Base-by-base conservation (phyloP, 1,284 basidiomycete species). In the Schizophyllum commune region DNA sequence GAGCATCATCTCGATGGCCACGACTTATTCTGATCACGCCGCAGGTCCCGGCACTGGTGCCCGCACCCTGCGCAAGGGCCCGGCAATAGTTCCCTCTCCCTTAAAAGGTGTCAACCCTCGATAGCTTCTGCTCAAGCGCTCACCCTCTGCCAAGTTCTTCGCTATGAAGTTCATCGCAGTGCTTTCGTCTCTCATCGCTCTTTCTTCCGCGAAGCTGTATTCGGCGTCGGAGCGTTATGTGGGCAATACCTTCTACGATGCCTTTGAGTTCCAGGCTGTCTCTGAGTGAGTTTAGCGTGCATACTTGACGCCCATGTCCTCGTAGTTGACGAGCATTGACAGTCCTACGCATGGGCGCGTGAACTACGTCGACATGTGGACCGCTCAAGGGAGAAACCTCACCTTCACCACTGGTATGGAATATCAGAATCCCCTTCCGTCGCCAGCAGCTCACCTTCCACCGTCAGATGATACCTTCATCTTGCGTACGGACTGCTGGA, bases 311-410 rank as follows among this genome's bases (percentile, higher is more conserved):
- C 17, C 9, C 13, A 47, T 3, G 39, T 17, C 39, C 3, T 47
- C 4, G 39, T 13, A 13, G 39, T 8, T 47, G 39, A 47, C 39
- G 17, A 47, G 27, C 39, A 11, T 71, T 22, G 67, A 77, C 61
- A 83, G 85, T 67, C 83, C 82, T 1, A 85, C 83, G 0, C 78
- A 83, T 65, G 83, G 83, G 11, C 73, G 78, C 60, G 81, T 82
- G 57, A 80, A 84, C 71, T 85, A 79, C 62, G 74, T 83, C 32
- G 72, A 77, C 64, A 65, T 75, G 63, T 53, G 56, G 13, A 74
- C 76, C 6, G 79, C 83, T 0, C 58, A 71, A 13, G 55, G 58
- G 5, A 63, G 65, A 0, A 80, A 80, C 60, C 71, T 83, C 13
- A 72, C 81, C 1, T 78, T 68, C 79, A 79, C 73, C 39, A 47